A percentile compares a stretch with the other conserved stretches of the same genome.
These are phyloP conservation scores for Straminergon stramineum DNA, from an alignment of 225 moss, liverwort and hornwort species.

Conservation along the genomic window DNA sequence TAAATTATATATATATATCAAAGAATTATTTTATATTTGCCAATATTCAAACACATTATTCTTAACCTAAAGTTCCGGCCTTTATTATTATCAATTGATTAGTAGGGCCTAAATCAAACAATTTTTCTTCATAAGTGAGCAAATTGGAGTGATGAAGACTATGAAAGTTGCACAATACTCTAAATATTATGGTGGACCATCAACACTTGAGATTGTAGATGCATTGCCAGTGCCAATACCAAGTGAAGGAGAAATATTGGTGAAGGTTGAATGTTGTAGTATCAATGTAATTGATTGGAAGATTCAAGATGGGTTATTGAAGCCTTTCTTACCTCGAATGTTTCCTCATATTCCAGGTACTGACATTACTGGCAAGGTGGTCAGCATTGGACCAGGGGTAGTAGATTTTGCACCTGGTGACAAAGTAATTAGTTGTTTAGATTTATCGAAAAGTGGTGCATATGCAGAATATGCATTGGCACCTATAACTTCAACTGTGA, in stretches of 20 bases:
- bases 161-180: neutral
- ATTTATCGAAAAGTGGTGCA: neutral
- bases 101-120: neutral
- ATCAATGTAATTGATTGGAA: neutral
- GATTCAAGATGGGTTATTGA: neutral
- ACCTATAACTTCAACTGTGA: neutral
- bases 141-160: neutral
- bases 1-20: neutral
- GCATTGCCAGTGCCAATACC: neutral
- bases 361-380: neutral
- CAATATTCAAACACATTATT: neutral
- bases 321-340: neutral
- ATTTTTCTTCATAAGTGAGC: neutral
- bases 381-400: neutral
- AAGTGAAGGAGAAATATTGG: neutral
- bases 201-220: neutral
- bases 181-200: neutral
- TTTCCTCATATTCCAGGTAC: neutral
- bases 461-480: neutral
- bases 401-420: neutral
- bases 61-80: fast-evolving
- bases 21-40: neutral
- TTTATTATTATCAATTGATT: neutral
- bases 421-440: neutral
- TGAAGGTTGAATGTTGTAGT: neutral